These are phyloP conservation scores for Zymoseptoria crescenta DNA, from an alignment of 2,329 filamentous ascomycete species.

Conservation along the genomic window DNA sequence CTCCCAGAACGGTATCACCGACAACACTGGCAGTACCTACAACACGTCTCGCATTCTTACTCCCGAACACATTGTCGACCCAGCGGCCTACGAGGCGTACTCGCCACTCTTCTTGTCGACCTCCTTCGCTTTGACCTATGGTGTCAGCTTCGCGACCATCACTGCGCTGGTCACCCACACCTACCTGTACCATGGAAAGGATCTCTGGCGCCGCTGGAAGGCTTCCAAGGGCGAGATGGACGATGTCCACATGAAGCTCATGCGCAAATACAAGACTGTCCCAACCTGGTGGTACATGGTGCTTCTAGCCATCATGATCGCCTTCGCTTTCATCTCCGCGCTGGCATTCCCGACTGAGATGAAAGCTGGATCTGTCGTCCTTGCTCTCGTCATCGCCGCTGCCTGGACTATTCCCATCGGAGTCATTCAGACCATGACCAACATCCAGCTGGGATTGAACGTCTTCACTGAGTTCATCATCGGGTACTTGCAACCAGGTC, in stretches of 20 bases:
- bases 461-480: slow-evolving; percentile 21
- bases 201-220: slow-evolving; percentile 73
- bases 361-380: slow-evolving; percentile 75
- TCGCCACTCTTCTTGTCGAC: slow-evolving; percentile 79
- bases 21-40: slow-evolving; percentile 79
- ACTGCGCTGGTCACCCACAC: slow-evolving; percentile 75
- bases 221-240: slow-evolving; percentile 43
- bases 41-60: slow-evolving; percentile 75
- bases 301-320: slow-evolving; percentile 14
- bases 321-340: slow-evolving; percentile 12
- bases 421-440: slow-evolving; percentile 88
- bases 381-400: slow-evolving; percentile 68
- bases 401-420: slow-evolving; percentile 83
- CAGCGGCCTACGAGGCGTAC: slow-evolving; percentile 65
- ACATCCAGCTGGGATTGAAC: slow-evolving; percentile 34
- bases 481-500: slow-evolving; percentile 20
- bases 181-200: slow-evolving; percentile 73
- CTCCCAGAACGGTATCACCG: slow-evolving; percentile 57
- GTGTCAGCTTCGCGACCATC: slow-evolving; percentile 74
- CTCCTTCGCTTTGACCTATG: slow-evolving; percentile 80
- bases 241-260: slow-evolving; percentile 76
- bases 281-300: slow-evolving; percentile 66
- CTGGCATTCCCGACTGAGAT: slow-evolving; percentile 64
- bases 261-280: slow-evolving; percentile 74
- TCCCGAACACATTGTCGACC: slow-evolving; percentile 68